These are phyloP conservation scores for Euclidium syriacum DNA, from an alignment of 345 rosid genomes.

Conservation along the genomic window DNA sequence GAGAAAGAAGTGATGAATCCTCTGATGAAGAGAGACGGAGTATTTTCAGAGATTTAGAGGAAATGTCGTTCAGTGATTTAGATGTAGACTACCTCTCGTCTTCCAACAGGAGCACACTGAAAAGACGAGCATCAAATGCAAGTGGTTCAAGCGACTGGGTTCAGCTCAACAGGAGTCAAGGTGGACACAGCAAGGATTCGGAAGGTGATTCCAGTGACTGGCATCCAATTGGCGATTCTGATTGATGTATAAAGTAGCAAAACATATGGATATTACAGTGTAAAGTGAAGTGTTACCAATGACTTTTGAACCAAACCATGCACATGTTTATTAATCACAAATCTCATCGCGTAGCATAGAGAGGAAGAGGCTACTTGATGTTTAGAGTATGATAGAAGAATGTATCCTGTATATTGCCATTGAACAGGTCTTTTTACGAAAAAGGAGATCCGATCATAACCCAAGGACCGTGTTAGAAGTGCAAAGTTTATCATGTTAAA, in stretches of 20 bases:
- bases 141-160: constrained; percentile 64
- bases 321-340: background rate
- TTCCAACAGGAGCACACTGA: constrained; percentile 13
- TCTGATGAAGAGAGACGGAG: constrained; percentile 38
- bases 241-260: constrained; percentile 20
- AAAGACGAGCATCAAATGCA: constrained; percentile 28
- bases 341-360: background rate
- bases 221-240: constrained; percentile 56
- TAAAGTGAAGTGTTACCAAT: constrained; percentile 27
- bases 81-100: constrained; percentile 41
- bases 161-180: constrained; percentile 39
- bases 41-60: constrained; percentile 36
- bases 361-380: background rate
- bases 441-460: background rate
- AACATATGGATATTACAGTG: constrained; percentile 34
- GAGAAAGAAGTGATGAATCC: constrained; percentile 36
- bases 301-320: background rate
- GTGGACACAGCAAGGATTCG: constrained; percentile 47
- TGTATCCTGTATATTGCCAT: background rate
- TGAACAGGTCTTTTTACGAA: background rate
- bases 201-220: constrained; percentile 65
- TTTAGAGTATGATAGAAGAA: background rate
- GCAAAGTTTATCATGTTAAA: no score
- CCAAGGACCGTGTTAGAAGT: no score
- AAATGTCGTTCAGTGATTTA: constrained; percentile 59